phyloP scores from a whole-genome alignment of 306 rosid genomes.

The Pyrus communis region DNA sequence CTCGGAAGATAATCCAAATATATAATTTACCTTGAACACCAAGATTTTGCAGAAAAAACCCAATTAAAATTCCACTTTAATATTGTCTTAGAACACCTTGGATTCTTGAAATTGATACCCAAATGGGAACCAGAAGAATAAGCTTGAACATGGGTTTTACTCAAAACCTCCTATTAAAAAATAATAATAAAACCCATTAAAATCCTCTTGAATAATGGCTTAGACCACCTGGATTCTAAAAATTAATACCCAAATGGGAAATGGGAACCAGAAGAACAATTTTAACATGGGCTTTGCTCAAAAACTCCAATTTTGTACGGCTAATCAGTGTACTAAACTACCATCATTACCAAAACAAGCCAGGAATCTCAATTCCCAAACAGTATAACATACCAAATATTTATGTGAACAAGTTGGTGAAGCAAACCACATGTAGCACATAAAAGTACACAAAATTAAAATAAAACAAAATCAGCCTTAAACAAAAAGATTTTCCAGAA shows the following conservation, averaged over 20 bases:
- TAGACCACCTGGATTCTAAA: slow-evolving; percentile 11
- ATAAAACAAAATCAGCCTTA: background rate
- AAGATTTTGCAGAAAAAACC: slow-evolving; percentile 21
- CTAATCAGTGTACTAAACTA: background rate
- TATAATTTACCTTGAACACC: slow-evolving; percentile 19
- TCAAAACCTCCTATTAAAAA: background rate
- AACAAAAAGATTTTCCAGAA: background rate
- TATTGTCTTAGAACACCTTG: slow-evolving; percentile 5
- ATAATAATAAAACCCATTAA: background rate
- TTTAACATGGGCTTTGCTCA: background rate
- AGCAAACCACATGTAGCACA: slow-evolving; percentile 35
- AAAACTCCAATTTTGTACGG: slow-evolving; percentile 1
- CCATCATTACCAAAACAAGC: slow-evolving; percentile 6
- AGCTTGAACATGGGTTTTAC: background rate
- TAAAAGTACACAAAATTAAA: background rate
- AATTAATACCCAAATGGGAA: slow-evolving; percentile 23
- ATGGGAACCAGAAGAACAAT: slow-evolving; percentile 21
- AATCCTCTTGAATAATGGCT: background rate
- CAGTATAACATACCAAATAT: slow-evolving; percentile 14
- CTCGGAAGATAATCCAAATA: slow-evolving; percentile 2
- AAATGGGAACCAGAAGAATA: slow-evolving; percentile 22
- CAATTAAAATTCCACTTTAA: background rate
- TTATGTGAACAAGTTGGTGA: slow-evolving; percentile 12
- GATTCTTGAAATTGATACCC: slow-evolving; percentile 19
- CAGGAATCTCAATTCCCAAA: slow-evolving; percentile 10